Evolutionary conservation across 2,329 filamentous ascomycete genomes (phyloP).

Genomic region (Lachnellula cervina): DNA sequence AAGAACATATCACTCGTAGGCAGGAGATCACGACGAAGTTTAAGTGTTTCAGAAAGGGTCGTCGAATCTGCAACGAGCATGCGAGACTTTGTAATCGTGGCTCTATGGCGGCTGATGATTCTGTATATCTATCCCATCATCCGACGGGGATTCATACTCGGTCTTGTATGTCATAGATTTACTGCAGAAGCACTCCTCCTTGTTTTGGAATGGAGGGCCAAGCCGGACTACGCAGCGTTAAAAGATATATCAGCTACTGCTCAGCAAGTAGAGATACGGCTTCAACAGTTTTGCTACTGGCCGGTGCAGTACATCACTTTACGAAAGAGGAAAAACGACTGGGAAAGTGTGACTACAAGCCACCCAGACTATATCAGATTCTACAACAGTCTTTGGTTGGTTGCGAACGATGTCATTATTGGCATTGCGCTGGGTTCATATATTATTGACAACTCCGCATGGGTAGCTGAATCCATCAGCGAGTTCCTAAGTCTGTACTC

Average conservation of each 20-base stretch:
- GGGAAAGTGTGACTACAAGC: constrained; percentile 91
- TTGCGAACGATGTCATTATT: constrained; percentile 97
- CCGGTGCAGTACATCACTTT: constrained; percentile 93
- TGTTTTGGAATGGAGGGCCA: constrained; percentile 78
- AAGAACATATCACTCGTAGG: constrained; percentile 86
- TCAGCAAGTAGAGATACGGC: constrained; percentile 92
- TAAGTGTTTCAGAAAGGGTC: constrained; percentile 91
- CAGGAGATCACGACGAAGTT: constrained; percentile 70
- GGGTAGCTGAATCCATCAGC: constrained; percentile 77
- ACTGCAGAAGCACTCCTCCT: constrained; percentile 73
- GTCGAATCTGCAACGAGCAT: constrained; percentile 88
- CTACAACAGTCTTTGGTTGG: constrained; percentile 97
- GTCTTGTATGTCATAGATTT: constrained; percentile 73
- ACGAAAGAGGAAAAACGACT: constrained; percentile 82
- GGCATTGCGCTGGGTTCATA: constrained; percentile 95
- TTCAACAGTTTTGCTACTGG: constrained; percentile 99
- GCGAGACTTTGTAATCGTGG: constrained; percentile 67
- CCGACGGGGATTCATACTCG: constrained; percentile 67
- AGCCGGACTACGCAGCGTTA: constrained; percentile 73
- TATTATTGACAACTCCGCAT: constrained; percentile 88
- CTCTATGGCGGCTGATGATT: constrained; percentile 65
- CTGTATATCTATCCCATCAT: constrained; percentile 75
- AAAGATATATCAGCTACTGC: constrained; percentile 96
- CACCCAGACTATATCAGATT: constrained; percentile 98
- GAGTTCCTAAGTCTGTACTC: constrained; percentile 74